Evolutionary conservation across 2,329 filamentous ascomycete genomes (phyloP).

Genomic region (Colletotrichum lentis): DNA sequence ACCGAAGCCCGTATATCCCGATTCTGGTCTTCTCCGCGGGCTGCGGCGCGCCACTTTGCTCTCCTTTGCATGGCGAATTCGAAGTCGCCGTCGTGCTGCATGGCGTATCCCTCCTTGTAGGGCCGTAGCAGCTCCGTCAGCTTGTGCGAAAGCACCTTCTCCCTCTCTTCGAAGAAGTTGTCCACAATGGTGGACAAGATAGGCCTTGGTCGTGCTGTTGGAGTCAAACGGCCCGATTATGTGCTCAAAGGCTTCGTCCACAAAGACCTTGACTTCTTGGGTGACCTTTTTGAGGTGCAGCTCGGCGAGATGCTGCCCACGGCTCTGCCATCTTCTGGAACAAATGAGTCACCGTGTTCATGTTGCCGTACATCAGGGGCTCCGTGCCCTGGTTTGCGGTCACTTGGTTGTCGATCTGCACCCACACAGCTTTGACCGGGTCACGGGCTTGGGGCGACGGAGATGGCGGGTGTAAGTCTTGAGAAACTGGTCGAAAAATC

Average conservation of each 20-base stretch:
- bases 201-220: slow-evolving; percentile 38
- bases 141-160: slow-evolving; percentile 45
- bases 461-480: slow-evolving; percentile 44
- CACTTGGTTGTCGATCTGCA: slow-evolving; percentile 47
- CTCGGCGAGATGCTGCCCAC: slow-evolving; percentile 52
- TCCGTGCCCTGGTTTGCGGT: slow-evolving; percentile 52
- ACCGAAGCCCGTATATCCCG: not conserved
- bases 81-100: slow-evolving; percentile 49
- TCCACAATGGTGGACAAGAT: slow-evolving; percentile 43
- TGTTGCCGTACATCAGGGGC: slow-evolving; percentile 51
- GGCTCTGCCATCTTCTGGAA: slow-evolving; percentile 51
- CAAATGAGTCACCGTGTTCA: slow-evolving; percentile 49
- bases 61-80: slow-evolving; percentile 28
- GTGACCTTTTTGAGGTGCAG: slow-evolving; percentile 48
- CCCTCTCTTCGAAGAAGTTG: slow-evolving; percentile 48
- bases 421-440: slow-evolving; percentile 32
- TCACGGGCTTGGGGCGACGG: slow-evolving; percentile 42
- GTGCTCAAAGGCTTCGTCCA: slow-evolving; percentile 47
- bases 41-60: slow-evolving; percentile 25
- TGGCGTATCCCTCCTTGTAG: slow-evolving; percentile 47
- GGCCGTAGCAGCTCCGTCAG: slow-evolving; percentile 52
- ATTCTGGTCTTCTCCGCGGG: slow-evolving; percentile 24
- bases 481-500: slow-evolving; percentile 45
- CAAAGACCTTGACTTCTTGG: slow-evolving; percentile 46
- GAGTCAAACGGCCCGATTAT: slow-evolving; percentile 28